Evolutionary conservation across 768 basidiomycete genomes (phyloP), one percentile per base, ranked within the genome.

Genomic region (Pseudohyphozyma bogoriensis): DNA sequence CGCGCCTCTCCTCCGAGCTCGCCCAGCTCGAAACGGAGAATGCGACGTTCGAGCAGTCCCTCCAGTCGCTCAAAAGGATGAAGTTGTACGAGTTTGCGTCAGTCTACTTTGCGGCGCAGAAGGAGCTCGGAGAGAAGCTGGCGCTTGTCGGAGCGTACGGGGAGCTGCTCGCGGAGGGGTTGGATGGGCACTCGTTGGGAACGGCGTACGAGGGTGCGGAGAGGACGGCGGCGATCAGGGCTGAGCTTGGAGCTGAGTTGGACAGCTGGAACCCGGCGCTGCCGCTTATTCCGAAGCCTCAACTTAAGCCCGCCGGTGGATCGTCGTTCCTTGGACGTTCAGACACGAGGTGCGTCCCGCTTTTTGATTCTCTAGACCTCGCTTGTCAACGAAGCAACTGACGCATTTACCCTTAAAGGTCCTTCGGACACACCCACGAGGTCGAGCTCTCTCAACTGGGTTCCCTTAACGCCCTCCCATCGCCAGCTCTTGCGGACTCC

Each of bases 381-480:
- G n/a, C n/a, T 40, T 15, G 8, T 1, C n/a, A 1, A 24, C 6
- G 16, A 1, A 9, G 1, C 2, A 11, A 10, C 49, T 49, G 39
- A n/a, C 18, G 7, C 33, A 1, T 31, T 6, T 6, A 24, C 40
- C 13, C 18, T 16, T 11, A 18, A 44, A 68, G 67, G 39, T 67
- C 65, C 29, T 70, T 70, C 49, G 67, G 65, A 46, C 57, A 62
- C 24, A 65, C 69, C 12, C 69, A 70, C 46, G 61, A 58, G 0
- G 24, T 54, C 20, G 63, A 66, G 28, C 61, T 67, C 33, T 60
- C 54, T 20, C 51, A 56, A 16, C 56, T 64, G n/a, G n/a, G n/a
- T 24, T 53, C 42, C 8, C 32, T 33, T 20, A 53, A 55, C 29
- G 28, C 56, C 32, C 31, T 32, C 29, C 33, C 59, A 13, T 31